Evolutionary conservation across 495 filamentous ascomycete species (phyloP).

Genomic region (Saxophila tyrrhenica): DNA sequence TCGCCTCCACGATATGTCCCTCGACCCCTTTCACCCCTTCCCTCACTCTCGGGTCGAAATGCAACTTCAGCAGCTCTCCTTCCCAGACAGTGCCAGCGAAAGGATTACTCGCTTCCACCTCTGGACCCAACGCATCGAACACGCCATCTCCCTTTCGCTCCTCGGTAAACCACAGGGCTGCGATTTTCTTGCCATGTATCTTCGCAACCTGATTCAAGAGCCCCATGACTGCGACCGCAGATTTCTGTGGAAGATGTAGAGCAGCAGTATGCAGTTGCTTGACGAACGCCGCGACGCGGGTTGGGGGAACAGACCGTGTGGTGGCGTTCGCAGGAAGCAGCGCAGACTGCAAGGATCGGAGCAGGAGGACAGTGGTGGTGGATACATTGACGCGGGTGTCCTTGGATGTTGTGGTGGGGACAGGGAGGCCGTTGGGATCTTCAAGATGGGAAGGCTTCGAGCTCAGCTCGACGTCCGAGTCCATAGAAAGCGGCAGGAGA

Average conservation of each 20-base stretch:
- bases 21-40: constrained; percentile 64
- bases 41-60: constrained; percentile 78
- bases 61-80: constrained; percentile 69
- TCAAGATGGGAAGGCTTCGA: constrained; percentile 70
- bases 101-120: constrained; percentile 74
- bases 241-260: constrained; percentile 84
- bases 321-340: constrained; percentile 56
- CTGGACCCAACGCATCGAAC: constrained; percentile 43
- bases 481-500: constrained; percentile 61
- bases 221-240: constrained; percentile 60
- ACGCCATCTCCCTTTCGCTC: constrained; percentile 79
- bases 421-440: constrained; percentile 49
- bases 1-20: constrained; percentile 37
- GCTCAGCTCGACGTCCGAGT: constrained; percentile 77
- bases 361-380: constrained; percentile 79
- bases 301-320: constrained; percentile 49
- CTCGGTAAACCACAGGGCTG: constrained; percentile 70
- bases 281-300: constrained; percentile 79
- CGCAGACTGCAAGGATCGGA: constrained; percentile 69
- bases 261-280: constrained; percentile 77
- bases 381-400: constrained; percentile 71
- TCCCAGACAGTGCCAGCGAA: constrained; percentile 90
- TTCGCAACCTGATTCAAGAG: constrained; percentile 65
- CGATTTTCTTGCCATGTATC: constrained; percentile 57
- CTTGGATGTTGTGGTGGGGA: constrained; percentile 17